Percentiles rank a stretch among this genome's conserved stretches.
phyloP scores from a whole-genome alignment of 1,284 basidiomycete species.

The Irpex sp. region DNA sequence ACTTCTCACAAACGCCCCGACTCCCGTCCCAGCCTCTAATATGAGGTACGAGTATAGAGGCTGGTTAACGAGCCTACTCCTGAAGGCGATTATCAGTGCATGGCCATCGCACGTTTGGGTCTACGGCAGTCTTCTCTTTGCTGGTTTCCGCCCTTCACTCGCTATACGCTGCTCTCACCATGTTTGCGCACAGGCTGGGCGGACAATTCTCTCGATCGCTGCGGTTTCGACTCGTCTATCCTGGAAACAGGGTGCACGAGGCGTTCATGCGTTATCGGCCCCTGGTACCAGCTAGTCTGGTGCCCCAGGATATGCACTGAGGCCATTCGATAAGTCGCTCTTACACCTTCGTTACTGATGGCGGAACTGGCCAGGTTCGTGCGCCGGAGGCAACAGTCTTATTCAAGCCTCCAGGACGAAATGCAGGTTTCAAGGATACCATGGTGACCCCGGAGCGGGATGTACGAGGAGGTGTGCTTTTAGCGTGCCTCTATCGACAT shows the following conservation, averaged over 20 bases:
- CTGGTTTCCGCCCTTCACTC: neutral
- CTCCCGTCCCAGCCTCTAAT: too few relatives aligned
- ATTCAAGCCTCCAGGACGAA: neutral
- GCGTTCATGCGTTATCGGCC: neutral
- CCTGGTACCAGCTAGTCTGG: neutral
- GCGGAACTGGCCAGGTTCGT: neutral
- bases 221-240: neutral
- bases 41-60: too few relatives aligned
- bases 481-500: slow-evolving; percentile 15
- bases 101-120: neutral
- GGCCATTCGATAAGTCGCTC: slow-evolving; percentile 1
- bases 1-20: too few relatives aligned
- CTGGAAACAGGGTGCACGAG: neutral
- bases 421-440: neutral
- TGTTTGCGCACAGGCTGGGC: neutral
- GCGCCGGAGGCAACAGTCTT: neutral
- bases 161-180: neutral
- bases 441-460: slow-evolving; percentile 17
- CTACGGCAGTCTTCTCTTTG: neutral
- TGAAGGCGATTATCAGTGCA: too few relatives aligned
- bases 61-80: too few relatives aligned
- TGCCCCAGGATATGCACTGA: neutral
- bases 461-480: slow-evolving; percentile 17
- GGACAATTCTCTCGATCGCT: neutral
- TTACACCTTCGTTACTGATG: neutral